Evolutionary conservation across 1,284 basidiomycete species (phyloP), one percentile per base, ranked within the genome.

Genomic region (Ustilago tritici): DNA sequence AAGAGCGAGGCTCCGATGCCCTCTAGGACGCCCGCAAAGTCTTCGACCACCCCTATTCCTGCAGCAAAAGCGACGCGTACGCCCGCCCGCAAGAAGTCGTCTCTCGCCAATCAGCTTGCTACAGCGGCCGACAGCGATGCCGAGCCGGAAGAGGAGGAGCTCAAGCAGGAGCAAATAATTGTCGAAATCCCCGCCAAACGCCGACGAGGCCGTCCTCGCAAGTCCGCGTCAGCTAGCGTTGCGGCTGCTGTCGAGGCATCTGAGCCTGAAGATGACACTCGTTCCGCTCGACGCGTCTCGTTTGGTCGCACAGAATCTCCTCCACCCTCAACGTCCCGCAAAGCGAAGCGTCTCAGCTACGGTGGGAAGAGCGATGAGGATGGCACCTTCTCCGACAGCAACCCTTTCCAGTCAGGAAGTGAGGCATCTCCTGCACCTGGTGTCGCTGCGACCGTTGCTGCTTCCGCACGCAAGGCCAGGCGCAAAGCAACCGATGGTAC

Each of bases 221-320:
- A 78, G 28, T 62, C 76, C 11, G 70, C 59, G 15, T 64, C 76
- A 23, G 61, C 63, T 2, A 23, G 59, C 6, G 54, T 66, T 10
- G 50, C 56, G 6, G 56, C 56, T 50, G 61, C 70, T n/a, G 47
- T 23, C 28, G 62, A 61, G 23, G 58, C 34, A 15, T 62, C 64
- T 0, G 93, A 94, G 78, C 90, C 91, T 0, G 92, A 92, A 80
- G 59, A 60, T 1, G 43, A 47, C 17, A 31, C 53, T 17, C 49
- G 49, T 32, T 17, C 55, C 68, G 31, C 62, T 19, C 59, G 65
- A 35, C 63, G 63, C 49, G 61, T 69, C 50, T 60, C 69, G 9
- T 65, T 70, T 35, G 68, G 61, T 56, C 56, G 61, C 5, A 59
- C 56, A 17, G 54, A 58, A 17, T 64, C 68, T 14, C 58, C 65